phyloP scores from a whole-genome alignment of 73 alveolate species.

The Paramecium primaurelia region DNA sequence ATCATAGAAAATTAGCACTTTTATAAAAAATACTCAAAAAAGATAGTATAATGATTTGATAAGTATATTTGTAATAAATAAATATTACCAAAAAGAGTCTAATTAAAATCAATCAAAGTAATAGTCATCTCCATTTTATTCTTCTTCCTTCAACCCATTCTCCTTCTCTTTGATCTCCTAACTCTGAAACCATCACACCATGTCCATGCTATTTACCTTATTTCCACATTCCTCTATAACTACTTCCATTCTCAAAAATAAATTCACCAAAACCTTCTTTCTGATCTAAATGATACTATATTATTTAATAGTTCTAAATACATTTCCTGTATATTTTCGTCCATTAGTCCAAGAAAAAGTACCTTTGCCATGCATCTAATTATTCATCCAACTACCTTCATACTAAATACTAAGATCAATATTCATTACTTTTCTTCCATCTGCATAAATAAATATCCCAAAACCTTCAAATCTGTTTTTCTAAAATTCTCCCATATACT shows the following conservation, averaged over 20 bases:
- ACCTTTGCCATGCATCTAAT: constrained; percentile 32
- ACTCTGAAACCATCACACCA: neutral
- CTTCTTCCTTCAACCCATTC: constrained; percentile 51
- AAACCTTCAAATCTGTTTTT: constrained; percentile 45
- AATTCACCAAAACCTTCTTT: constrained; percentile 35
- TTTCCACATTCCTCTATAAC: constrained; percentile 43
- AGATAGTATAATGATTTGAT: neutral
- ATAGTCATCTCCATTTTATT: constrained; percentile 49
- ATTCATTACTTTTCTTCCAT: constrained; percentile 37
- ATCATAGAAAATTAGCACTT: neutral
- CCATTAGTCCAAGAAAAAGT: constrained; percentile 12
- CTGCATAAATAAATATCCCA: constrained; percentile 54
- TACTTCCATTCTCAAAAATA: neutral
- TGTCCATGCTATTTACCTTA: constrained; percentile 47
- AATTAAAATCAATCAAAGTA: constrained; percentile 6
- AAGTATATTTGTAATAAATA: neutral
- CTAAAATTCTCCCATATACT: constrained; percentile 52
- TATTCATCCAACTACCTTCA: constrained; percentile 54
- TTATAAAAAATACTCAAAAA: neutral
- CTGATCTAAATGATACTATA: neutral
- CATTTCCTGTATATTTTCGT: neutral
- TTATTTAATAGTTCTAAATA: neutral
- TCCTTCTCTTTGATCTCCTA: constrained; percentile 32
- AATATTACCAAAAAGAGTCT: neutral
- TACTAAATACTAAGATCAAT: neutral